Evolutionary conservation across 352 stramenopile species (phyloP).

Genomic region (Elongisporangium prolatum): DNA sequence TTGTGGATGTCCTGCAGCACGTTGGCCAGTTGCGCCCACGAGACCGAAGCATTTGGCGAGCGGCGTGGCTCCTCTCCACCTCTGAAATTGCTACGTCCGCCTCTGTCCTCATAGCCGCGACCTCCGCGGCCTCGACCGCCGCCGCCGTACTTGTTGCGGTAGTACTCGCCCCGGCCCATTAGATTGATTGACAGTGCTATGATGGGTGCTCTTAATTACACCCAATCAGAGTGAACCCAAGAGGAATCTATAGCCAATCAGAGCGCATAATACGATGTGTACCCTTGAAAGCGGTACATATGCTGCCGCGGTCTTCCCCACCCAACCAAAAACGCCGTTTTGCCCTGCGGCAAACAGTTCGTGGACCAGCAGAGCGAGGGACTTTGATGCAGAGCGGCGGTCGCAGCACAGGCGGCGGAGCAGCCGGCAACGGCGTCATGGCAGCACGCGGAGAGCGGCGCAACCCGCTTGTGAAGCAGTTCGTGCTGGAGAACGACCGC

Average conservation of each 20-base stretch:
- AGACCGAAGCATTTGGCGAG: slow-evolving; percentile 12
- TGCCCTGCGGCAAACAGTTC: too few species aligned
- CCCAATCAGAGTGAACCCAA: too few species aligned
- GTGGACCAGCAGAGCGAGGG: background rate
- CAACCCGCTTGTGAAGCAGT: slow-evolving; percentile 87
- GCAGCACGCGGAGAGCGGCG: slow-evolving; percentile 47
- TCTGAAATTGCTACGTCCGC: slow-evolving; percentile 14
- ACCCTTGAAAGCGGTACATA: too few species aligned
- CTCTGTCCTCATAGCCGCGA: slow-evolving; percentile 13
- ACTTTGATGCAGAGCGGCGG: slow-evolving; percentile 27
- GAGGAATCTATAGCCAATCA: too few species aligned
- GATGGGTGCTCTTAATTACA: too few species aligned
- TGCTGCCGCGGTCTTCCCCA: too few species aligned
- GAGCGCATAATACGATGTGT: too few species aligned
- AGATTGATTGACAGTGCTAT: too few species aligned
- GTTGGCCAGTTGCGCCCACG: slow-evolving; percentile 45
- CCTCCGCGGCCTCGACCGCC: slow-evolving; percentile 24
- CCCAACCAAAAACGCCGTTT: too few species aligned
- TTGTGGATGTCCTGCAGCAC: slow-evolving; percentile 54
- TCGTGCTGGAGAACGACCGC: slow-evolving; percentile 86
- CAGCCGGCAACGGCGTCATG: slow-evolving; percentile 9
- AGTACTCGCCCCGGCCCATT: slow-evolving; percentile 86
- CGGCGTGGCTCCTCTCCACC: slow-evolving; percentile 10
- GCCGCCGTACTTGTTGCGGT: slow-evolving; percentile 87
- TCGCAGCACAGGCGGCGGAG: slow-evolving; percentile 6